Evolutionary conservation across 306 rosid genomes (phyloP), one percentile per base, ranked within the genome.

Genomic region (Cucurbita maxima): DNA sequence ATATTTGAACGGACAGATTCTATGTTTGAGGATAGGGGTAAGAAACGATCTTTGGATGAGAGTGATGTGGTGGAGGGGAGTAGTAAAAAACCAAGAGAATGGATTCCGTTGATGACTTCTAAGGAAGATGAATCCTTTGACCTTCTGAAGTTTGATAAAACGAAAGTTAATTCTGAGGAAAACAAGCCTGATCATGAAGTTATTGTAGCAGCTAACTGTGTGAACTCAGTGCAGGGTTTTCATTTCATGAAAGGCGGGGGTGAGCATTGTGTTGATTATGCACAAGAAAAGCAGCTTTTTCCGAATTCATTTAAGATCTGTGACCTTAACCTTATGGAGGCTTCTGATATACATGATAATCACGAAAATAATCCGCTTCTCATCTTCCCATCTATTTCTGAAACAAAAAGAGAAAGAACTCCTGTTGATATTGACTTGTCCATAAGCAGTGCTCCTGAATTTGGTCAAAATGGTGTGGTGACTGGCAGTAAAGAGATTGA

Each of bases 271-370:
- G 79, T 86, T 10, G 82, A 72, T 53, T 87, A 83, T 80, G 81
- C 89, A 59, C 92, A 83, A 76, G 89, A 86, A 79, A 93, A 86
- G 73, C 92, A 87, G 79, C 78, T 78, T 5, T 84, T 86, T 83
- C 84, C 89, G 0, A 78, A 83, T 84, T 88, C 98, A 12, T 93
- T 87, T 83, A 92, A 92, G 84, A 92, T 92, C 58, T 92, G 97
- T 75, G 98, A 93, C 87, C 97, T 93, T 62, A 90, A 93, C 86
- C 96, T 93, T 78, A 90, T 88, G 78, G 94, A 84, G 78, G 86
- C 87, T 56, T 78, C 88, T 75, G 98, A 93, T 72, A 78, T 84
- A 30, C 96, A 85, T 77, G 97, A 93, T 78, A 86, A 75, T 81
- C 92, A 80, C 59, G 88, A 81, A 40, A 81, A 79, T 56, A 87